Base-by-base conservation (phyloP, 305 asterid species). In the Fraxinus paxiana region DNA sequence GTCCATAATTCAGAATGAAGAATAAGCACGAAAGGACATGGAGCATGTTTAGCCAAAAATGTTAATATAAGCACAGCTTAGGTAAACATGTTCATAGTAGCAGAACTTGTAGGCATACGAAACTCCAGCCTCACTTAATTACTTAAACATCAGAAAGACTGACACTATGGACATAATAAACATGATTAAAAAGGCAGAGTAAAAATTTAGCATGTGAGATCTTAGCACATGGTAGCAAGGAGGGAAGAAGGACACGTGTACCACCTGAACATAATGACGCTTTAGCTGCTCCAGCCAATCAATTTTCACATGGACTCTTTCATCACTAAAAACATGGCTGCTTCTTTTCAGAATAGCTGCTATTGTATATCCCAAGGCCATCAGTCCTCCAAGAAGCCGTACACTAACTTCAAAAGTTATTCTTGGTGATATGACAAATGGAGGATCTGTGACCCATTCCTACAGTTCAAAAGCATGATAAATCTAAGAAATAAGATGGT, bases 311-410 rank as follows among this genome's bases (percentile, higher is more conserved):
- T 96, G 95, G 85, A 92, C 97, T 86, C 91, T 92, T 75, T 96
- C 99, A 67, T 93, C 92, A 70, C 84, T 79, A 82, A 96, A 91
- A 3, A 94, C 88, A 78, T 93, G 98, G 91, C 99, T 93, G 83
- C 87, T 96, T 94, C 99, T 87, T 88, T 94, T 94, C 81, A 96
- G 97, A 81, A 96, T 96, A 82, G 98, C 87, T 22, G 98, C 99
- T 85, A 96, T 96, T 70, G 98, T 94, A 87, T 96, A 96, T 79
- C 99, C 99, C 92, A 96, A 83, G 73, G 99, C 98, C 99, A 96
- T 96, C 83, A 96, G 83, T 46, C 99, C 99, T 81, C 99, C 98
- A 80, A 96, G 98, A 86, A 96, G 99, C 79, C 98, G 91, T 63
- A 96, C 99, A 78, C 98, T 91, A 75, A 96, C 99, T 92, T 96